Conservation (phyloP, 768 basidiomycete species). For the Kwoniella botswanensis region DNA sequence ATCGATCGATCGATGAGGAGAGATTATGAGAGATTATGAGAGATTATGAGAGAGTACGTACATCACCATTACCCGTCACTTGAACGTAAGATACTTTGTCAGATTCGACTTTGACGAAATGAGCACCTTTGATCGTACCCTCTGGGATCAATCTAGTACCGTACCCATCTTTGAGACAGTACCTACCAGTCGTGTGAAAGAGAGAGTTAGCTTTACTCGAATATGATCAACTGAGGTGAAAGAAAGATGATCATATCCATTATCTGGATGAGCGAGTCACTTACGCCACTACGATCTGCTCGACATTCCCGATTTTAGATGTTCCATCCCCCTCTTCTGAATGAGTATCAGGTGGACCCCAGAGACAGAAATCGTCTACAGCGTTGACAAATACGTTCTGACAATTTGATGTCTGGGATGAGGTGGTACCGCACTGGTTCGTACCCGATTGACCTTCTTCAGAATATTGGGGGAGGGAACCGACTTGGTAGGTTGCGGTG, state of each 20-base stretch:
- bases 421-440: conserved; percentile 67
- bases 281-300: conserved; percentile 48
- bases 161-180: conserved; percentile 59
- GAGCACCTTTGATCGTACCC: conserved; percentile 59
- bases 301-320: conserved; percentile 58
- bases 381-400: conserved; percentile 61
- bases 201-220: neutral
- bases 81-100: conserved; percentile 61
- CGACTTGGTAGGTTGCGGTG: conserved; percentile 51
- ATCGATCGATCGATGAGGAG: too few relatives aligned
- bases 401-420: conserved; percentile 68
- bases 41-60: conserved; percentile 16
- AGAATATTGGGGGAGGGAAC: conserved; percentile 45
- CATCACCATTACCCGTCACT: conserved; percentile 51
- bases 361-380: conserved; percentile 56
- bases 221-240: too few relatives aligned
- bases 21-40: too few relatives aligned
- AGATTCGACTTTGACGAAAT: conserved; percentile 59
- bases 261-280: conserved; percentile 8
- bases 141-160: conserved; percentile 60
- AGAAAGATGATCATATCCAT: too few relatives aligned
- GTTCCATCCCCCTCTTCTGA: conserved; percentile 58
- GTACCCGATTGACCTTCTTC: conserved; percentile 70
- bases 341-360: conserved; percentile 48
- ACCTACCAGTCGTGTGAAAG: conserved; percentile 13